Base-by-base conservation (phyloP, 768 basidiomycete genomes). In the Pholiota conissans region DNA sequence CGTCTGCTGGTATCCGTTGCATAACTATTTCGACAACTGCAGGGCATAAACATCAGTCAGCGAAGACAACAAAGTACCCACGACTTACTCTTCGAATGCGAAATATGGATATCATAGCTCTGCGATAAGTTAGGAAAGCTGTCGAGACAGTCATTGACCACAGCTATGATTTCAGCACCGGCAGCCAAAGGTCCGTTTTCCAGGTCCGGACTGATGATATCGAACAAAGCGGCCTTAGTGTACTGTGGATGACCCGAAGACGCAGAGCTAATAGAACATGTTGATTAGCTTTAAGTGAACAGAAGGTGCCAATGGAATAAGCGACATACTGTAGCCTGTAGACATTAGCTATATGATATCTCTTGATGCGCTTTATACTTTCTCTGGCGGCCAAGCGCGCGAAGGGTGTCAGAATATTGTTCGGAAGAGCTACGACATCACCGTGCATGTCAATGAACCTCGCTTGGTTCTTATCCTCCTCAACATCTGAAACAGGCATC, bases 401-500 rank as follows among this genome's bases (percentile, higher is more conserved):
- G 63, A 94, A 93, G 0, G 89, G 87, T 13, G 86, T 75, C 22
- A 93, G 75, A 3, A 86, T 80, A 62, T 90, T 87, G 59, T 84
- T 85, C 0, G 92, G 89, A 10, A 95, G 74, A 18, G 79, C 77
- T 5, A 94, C 86, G 0, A 90, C 76, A 61, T 92, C 90, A 1
- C 90, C 93, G 55, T 87, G 87, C 46, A 84, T 76, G 72, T 96
- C 95, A 28, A 98, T 81, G 61, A 93, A 85, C 5, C 85, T 76
- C 2, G 89, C 91, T 27, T 87, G 84, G 6, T 78, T 82, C 39
- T 80, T 79, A 29, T 87, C 84, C 28, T 90, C 87, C 16, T 84
- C 83, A 3, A 79, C 73, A 28, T 86, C 80, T 48, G 83, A 78
- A 1, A 84, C 78, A 0, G 90, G 95, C 69, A 93, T 84, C 10